Evolutionary conservation across 2,329 filamentous ascomycete species (phyloP), one percentile per base, ranked within the genome.

Genomic region (Colletotrichum orchidophilum): DNA sequence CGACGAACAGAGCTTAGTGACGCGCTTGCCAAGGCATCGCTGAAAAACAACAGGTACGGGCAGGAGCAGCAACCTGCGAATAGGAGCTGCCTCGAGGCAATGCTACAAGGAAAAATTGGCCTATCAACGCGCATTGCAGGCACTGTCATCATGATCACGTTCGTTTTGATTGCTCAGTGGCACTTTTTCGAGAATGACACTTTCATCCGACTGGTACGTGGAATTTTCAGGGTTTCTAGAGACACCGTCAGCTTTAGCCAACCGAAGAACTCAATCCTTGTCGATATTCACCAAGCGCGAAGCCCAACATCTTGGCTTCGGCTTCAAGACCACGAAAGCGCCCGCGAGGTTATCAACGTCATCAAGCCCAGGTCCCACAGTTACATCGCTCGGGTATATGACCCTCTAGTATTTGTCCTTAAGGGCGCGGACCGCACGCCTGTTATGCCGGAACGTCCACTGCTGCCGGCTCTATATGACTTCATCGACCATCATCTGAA

Each of bases 271-370:
- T 79, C 87, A 2, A 78, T 87, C 3, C 84, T 90, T 2, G 85
- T 90, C 12, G 86, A 88, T 26, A 87, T 95, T 71, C 91, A 95
- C 76, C 92, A 94, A 77, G 92, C 92, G 2, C 86, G 93, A 71
- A 93, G 91, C n/a, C 93, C 92, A 1, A 90, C 87, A 4, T 92
- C 93, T 18, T 96, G 93, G 93, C 84, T 95, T 60, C 87, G 88
- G 29, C 85, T 94, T 66, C 93, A 95, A 78, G 93, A 95, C 75
- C 92, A 94, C 75, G 92, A 94, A 76, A 94, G 93, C 1, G 93
- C 93, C 2, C 88, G 88, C 46, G 93, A 95, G 76, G 87, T 95
- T 18, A 94, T 95, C 78, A 87, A 89, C n/a, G 88, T 93, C 35
- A 87, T 95, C 75, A 94, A 94, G 74, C 93, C 93, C 7, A 84